Evolutionary conservation across 345 rosid genomes (phyloP), one percentile per base, ranked within the genome.

Genomic region (Eucalyptus marginata): DNA sequence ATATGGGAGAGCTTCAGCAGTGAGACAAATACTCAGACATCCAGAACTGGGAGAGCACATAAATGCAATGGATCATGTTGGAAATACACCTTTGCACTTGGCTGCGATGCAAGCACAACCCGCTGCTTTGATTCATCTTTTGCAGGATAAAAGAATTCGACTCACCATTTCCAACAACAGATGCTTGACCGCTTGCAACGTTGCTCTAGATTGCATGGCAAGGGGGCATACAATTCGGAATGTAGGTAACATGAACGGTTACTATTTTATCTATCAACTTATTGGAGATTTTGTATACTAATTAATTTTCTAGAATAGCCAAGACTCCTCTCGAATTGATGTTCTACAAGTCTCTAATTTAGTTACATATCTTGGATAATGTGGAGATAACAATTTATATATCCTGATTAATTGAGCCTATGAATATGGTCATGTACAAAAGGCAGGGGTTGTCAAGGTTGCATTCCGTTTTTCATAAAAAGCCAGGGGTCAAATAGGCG

Each of bases 141-240:
- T 17, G 80, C 24, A 2, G 22, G 80, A 68, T 33, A 1, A 33
- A 17, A 68, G 80, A 16, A 68, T 31, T 31, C 12, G 17, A 10
- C 13, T 5, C 44, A 4, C 36, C 80, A 40, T 40, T 40, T 40
- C 36, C 43, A 68, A 68, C 43, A 20, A 31, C 80, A 3, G 0
- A 31, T 0, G 43, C 80, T 68, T 16, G 80, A 31, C 43, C 10
- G 7, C 80, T 68, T 0, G 0, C 0, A 1, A 68, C 2, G 0
- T 68, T 68, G 0, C 0, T 68, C 7, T 4, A 33, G 4, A 8
- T 4, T 1, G 0, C 24, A 3, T 17, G 0, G 0, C 12, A 31
- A 18, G 7, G 12, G 7, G 1, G 24, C 5, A 8, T 8, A 3
- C 24, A 40, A 12, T 14, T 14, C 13, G 13, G 20, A 31, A 31